Evolutionary conservation across 352 stramenopile species (phyloP), one percentile per base, ranked within the genome.

Genomic region (Phytophthora citrophthora): DNA sequence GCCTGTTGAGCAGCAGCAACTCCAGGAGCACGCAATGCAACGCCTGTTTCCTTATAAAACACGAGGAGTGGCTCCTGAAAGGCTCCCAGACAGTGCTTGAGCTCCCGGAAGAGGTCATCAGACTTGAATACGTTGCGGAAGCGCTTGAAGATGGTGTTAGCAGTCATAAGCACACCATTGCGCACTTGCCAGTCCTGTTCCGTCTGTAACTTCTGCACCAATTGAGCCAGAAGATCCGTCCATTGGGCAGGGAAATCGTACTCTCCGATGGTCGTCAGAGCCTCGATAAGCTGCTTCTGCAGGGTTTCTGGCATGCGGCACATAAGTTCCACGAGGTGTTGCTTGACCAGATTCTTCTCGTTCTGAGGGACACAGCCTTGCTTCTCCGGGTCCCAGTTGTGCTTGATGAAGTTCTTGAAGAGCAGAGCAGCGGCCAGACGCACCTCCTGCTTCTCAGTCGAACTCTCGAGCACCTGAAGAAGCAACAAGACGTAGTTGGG

Each of bases 371-470:
- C 70, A 57, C 75, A 83, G n/a, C 76, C 77, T 46, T 90, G 62
- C 70, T 86, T 93, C 71, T 91, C 83, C 7, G 91, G 91, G 54
- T 97, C 95, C 98, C 98, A 99, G 65, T 95, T 95, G 51, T 97
- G 92, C 81, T 99, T 99, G 61, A 99, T 91, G 48, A 98, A 88
- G 83, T 99, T 99, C 74, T 99, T 99, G 81, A 99, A 99, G 9
- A 89, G 72, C 59, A 96, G 54, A 57, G 86, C 85, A 4, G 85
- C 82, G 34, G 85, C 77, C 11, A 95, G 78, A 11, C 87, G 85
- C 54, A 93, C 81, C 15, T 90, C 83, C 24, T 78, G 72, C 44
- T 76, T 72, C 59, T 94, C 87, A 12, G 38, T 50, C 32, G 64
- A 61, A 61, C 65, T 91, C 66, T 93, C 85, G 15, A 95, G 77